Percentiles rank a stretch among this genome's conserved stretches.
Evolutionary conservation across 2,329 filamentous ascomycete genomes (phyloP).

Genomic region (Ophiostoma montium): DNA sequence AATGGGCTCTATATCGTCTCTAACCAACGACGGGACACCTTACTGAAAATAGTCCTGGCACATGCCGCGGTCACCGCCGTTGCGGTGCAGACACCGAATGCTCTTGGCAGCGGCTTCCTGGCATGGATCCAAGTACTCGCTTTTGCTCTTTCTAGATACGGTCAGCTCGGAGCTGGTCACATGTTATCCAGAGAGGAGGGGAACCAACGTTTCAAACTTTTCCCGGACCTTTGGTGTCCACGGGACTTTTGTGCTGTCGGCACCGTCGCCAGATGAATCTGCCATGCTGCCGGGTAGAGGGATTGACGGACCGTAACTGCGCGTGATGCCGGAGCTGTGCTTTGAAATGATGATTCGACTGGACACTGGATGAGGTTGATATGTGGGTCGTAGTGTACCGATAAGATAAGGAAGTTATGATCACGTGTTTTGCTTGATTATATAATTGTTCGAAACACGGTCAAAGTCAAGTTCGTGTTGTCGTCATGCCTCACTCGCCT

Average conservation of each 20-base stretch:
- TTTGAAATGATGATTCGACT: neutral
- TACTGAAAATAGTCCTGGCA: constrained; percentile 94
- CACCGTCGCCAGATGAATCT: neutral
- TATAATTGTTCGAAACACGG: too few species aligned
- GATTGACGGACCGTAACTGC: neutral
- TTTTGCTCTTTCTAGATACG: constrained; percentile 60
- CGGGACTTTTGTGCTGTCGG: neutral
- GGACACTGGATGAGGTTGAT: too few species aligned
- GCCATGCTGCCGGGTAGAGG: neutral
- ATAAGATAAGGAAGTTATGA: too few species aligned
- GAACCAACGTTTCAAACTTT: constrained; percentile 48
- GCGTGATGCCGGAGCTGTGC: too few species aligned
- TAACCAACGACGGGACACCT: neutral
- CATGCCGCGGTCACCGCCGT: constrained; percentile 76
- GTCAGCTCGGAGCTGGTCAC: neutral
- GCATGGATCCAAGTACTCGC: constrained; percentile 89
- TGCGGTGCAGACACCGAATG: constrained; percentile 77
- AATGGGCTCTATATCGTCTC: neutral
- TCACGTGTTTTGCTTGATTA: too few species aligned
- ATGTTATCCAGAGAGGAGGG: neutral
- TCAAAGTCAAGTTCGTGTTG: too few species aligned
- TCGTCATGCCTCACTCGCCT: too few species aligned
- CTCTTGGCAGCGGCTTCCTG: constrained; percentile 80
- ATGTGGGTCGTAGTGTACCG: too few species aligned
- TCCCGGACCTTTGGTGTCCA: constrained; percentile 46